Conservation (phyloP, 140 eudicot species). For the Oenanthe javanica region DNA sequence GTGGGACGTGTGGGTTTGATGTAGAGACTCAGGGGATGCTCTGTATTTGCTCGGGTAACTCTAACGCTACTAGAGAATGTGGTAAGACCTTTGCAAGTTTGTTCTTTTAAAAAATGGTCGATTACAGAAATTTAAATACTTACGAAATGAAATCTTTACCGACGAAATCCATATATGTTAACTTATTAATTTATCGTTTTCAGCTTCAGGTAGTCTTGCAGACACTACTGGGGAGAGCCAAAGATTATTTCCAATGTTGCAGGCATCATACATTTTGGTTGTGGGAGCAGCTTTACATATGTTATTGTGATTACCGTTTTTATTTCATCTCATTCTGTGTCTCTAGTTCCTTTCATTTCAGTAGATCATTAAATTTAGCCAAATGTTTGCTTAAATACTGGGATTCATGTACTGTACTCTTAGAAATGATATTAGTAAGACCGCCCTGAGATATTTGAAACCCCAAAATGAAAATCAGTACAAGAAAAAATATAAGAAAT, state of each 20-base stretch:
- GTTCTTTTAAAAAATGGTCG: background rate
- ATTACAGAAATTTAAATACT: background rate
- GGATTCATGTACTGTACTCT: too few species aligned
- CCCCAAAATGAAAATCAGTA: too few species aligned
- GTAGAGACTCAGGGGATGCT: conserved; percentile 63
- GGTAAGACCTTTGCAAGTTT: conserved; percentile 11
- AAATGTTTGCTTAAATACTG: background rate
- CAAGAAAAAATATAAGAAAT: too few species aligned
- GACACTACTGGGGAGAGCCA: conserved; percentile 15
- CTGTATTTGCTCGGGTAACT: conserved; percentile 63
- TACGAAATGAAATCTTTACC: background rate
- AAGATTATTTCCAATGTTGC: background rate
- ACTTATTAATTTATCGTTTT: background rate
- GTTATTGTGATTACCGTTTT: background rate
- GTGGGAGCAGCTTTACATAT: conserved; percentile 1
- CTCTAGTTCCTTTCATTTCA: background rate
- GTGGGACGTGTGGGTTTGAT: conserved; percentile 88
- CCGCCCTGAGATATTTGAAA: too few species aligned
- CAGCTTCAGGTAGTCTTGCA: conserved; percentile 18
- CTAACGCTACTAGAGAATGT: conserved; percentile 73
- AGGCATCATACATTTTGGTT: conserved; percentile 4
- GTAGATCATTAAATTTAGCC: background rate
- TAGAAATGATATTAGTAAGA: too few species aligned
- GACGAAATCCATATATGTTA: background rate
- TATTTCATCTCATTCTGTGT: background rate